These are phyloP conservation scores for Neofusicoccum sp. DNA, from an alignment of 2,329 filamentous ascomycete species.

Conservation along the genomic window DNA sequence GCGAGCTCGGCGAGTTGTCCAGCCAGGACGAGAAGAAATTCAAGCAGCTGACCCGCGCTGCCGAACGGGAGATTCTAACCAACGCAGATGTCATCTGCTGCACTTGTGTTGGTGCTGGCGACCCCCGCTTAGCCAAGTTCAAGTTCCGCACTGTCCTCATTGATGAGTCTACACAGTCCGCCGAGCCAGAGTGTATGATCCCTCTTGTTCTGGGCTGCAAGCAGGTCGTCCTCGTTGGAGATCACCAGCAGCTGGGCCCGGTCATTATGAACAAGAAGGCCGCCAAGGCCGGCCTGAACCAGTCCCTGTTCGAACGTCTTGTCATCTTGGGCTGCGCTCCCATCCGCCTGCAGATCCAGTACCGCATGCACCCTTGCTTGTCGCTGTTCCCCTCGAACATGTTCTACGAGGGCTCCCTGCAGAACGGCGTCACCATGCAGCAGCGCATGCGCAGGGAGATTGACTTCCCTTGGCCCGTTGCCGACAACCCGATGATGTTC, in stretches of 20 bases:
- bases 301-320: constrained; percentile 96
- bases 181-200: constrained; percentile 98
- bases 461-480: constrained; percentile 96
- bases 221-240: constrained; percentile 96
- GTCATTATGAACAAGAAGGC: constrained; percentile 99
- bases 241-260: constrained; percentile 95
- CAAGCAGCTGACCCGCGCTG: constrained; percentile 90
- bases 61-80: constrained; percentile 90
- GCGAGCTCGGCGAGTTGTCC: constrained; percentile 85
- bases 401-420: constrained; percentile 97
- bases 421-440: constrained; percentile 92
- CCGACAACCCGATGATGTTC: constrained; percentile 98
- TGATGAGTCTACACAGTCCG: constrained; percentile 97
- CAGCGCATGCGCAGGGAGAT: constrained; percentile 89
- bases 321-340: constrained; percentile 89
- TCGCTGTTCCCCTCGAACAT: constrained; percentile 99
- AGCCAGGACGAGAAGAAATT: constrained; percentile 98
- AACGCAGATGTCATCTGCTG: constrained; percentile 99
- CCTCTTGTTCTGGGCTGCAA: constrained; percentile 96
- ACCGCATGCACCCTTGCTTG: constrained; percentile 97
- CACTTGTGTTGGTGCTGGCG: constrained; percentile 95
- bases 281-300: constrained; percentile 94
- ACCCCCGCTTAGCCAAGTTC: constrained; percentile 92
- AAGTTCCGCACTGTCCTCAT: constrained; percentile 98
- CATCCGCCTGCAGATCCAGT: constrained; percentile 94